A percentile compares a stretch with the other conserved stretches of the same genome.
Conservation (phyloP, 202 grass and related monocot genomes). For the Hordeum pubiflorum region DNA sequence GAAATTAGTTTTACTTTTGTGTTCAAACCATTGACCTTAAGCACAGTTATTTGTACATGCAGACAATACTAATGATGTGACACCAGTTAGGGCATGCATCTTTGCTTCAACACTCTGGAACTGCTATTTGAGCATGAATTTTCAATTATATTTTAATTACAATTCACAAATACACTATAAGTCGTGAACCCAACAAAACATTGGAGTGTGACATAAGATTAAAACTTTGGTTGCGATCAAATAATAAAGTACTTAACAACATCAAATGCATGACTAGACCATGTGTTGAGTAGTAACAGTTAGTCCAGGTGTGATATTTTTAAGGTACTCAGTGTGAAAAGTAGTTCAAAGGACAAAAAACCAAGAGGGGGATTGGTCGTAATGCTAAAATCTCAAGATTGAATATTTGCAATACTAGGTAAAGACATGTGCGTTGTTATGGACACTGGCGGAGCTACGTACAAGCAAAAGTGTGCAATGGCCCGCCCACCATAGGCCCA, state of each 20-base stretch:
- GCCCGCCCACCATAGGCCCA: too few relatives aligned
- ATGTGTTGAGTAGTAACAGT: not conserved
- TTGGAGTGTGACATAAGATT: not conserved
- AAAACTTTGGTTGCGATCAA: not conserved
- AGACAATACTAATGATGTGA: not conserved
- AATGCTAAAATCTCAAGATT: not conserved
- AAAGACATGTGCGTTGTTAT: not conserved
- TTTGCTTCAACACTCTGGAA: not conserved
- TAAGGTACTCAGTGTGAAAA: not conserved
- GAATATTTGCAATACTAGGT: not conserved
- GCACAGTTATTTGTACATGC: not conserved
- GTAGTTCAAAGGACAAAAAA: not conserved
- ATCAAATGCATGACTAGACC: not conserved
- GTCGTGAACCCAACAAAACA: not conserved
- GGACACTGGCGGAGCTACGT: too few relatives aligned
- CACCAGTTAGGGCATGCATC: not conserved
- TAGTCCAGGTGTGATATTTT: constrained; percentile 13
- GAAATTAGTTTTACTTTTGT: not conserved
- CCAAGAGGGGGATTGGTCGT: not conserved
- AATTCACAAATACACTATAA: not conserved
- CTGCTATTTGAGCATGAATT: not conserved
- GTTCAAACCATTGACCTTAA: not conserved
- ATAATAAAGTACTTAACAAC: not conserved
- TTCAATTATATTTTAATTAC: not conserved
- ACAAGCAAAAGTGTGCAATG: too few relatives aligned